Evolutionary conservation across 2,329 filamentous ascomycete genomes (phyloP), one percentile per base, ranked within the genome.

Genomic region (Penicillium hordei): DNA sequence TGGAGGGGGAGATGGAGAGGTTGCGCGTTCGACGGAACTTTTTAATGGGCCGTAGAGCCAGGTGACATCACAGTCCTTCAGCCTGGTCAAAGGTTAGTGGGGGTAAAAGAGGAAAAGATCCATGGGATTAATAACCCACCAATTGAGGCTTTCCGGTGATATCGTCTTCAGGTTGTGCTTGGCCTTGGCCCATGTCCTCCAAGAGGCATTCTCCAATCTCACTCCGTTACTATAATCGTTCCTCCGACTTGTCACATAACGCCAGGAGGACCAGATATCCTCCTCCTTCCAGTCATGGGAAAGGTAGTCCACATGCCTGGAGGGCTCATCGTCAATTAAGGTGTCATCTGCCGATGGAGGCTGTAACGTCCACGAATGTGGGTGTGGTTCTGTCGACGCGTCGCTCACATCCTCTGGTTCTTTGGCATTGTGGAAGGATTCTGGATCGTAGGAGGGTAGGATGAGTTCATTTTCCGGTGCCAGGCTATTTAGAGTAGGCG

Each of bases 211-310:
- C 75, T 97, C 94, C 31, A 97, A 77, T 49, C 94, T 83, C 34
- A 87, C 88, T 36, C 89, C 85, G 73, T 97, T 93, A 66, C 86
- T 87, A 64, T 95, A 95, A 52, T 90, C 84, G 59, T 86, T 86
- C 67, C 89, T 83, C 68, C 91, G 89, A 29, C 89, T 88, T 17
- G 93, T 87, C 66, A 97, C 91, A 72, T 96, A 94, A 71, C 92
- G 88, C 94, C 94, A 97, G 1, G 93, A 97, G 6, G 90, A 89
- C 93, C 93, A 97, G 27, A 97, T 95, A 75, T 99, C 93, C 74
- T 97, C 93, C 75, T 97, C 92, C 62, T 85, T 86, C 91, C 93
- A 96, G 60, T 93, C 86, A 71, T 97, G 90, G 19, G 93, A 96
- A 46, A 97, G 83, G 71, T 96, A 96, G 76, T 96, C 93, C n/a